Evolutionary conservation across 805 yeast genomes (phyloP), one percentile per base, ranked within the genome.

Genomic region (Komagataella kurtzmanii): DNA sequence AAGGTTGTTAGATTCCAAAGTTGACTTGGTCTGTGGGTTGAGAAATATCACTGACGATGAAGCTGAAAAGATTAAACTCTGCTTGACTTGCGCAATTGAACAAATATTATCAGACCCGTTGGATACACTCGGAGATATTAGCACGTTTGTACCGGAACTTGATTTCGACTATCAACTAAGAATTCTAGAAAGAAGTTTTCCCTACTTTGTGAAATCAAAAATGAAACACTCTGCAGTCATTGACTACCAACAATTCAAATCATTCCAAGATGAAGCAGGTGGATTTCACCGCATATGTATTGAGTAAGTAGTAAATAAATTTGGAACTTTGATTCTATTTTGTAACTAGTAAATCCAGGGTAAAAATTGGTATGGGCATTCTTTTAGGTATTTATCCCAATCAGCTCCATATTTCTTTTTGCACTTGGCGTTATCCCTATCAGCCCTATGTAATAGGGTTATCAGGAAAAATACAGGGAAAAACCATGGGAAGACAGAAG

Each of bases 401-500:
- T 93, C 99, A 46, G 79, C 84, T 47, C 98, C 98, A 62, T 93
- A 93, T 72, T 93, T 93, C 65, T 71, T 74, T 58, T 74, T 77
- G 69, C 97, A 88, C 67, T 91, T 88, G 56, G 81, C 77, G 57
- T 83, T 78, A 70, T 93, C 99, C 72, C 99, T 84, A 57, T 73
- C 65, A 46, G 96, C 88, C 69, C 99, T 83, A 70, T 93, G 99
- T 48, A 83, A 67, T 65, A 93, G 79, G 55, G 89, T 97, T 59
- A 83, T 70, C 55, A 89, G 79, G 81, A 88, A 93, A 73, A 93
- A 93, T 19, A 74, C 71, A 3, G 99, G 97, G 81, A 85, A 91
- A 70, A 93, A 93, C 91, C 96, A 93, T 47, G 97, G 96, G 73
- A 91, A 80, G 49, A 90, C 86, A 2, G 96, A 86, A 36, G 73